Evolutionary conservation across 2,329 filamentous ascomycete species (phyloP), one percentile per base, ranked within the genome.

Genomic region (Aspergillus sp.): DNA sequence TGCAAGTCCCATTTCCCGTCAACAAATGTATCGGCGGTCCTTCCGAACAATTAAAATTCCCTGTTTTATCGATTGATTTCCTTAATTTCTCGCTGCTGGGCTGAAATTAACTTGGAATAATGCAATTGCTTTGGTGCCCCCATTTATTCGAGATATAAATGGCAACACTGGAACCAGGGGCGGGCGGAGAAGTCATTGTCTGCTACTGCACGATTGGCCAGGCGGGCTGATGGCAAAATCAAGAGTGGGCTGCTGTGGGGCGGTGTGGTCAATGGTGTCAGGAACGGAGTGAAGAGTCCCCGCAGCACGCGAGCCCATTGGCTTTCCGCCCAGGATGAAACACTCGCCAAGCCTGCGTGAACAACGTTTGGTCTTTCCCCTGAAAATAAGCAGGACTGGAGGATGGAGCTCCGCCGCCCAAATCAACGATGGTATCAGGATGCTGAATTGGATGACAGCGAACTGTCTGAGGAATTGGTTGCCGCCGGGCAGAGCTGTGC

Each of bases 91-190:
- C 9, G 5, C 27, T 50, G 25, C 17, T 46, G 43, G 8, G 25
- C 27, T 45, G 50, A 15, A 45, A 15, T 52, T 21, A 45, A 27
- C 19, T 25, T 40, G 31, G 12, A 27, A 31, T 11, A 25, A 46
- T 33, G 44, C 33, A 53, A 53, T 40, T 31, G 43, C 44, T 33
- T 15, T 46, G 43, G 41, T 44, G 41, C 15, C 43, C 25, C 41
- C 31, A 19, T 45, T 52, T 49, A 43, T 48, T 48, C 44, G 25
- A 33, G 60, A 62, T 59, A 57, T 55, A 53, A 45, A 62, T 61
- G 58, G 55, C 48, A 58, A 27, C 48, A 43, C 27, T 58, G 54
- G 60, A 50, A 31, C 58, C 60, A 65, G 63, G 63, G 58, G 63
- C 45, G 53, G 57, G 48, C 54, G 60, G 58, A 47, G 15, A 17